Percentiles rank a stretch among this genome's conserved stretches.
phyloP scores from a whole-genome alignment of 1,139 yeast genomes.

The Arxiozyma telluris region DNA sequence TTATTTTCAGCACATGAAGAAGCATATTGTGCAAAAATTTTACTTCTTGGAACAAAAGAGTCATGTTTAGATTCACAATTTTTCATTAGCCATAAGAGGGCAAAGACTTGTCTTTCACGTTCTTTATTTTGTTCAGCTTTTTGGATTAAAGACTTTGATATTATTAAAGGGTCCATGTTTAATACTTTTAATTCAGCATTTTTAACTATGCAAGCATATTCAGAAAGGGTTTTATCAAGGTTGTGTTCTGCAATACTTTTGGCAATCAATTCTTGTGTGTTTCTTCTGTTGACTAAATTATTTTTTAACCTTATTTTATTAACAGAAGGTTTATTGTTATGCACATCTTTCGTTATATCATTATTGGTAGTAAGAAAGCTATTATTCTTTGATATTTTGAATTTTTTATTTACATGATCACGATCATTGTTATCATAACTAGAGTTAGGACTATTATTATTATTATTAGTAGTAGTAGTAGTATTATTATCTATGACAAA shows the following conservation, averaged over 20 bases:
- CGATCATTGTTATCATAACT: background rate
- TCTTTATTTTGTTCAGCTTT: constrained; percentile 39
- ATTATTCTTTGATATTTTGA: background rate
- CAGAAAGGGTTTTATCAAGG: constrained; percentile 22
- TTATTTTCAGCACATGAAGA: constrained; percentile 59
- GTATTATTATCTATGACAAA: background rate
- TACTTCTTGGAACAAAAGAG: constrained; percentile 74
- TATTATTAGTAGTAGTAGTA: background rate
- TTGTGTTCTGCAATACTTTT: constrained; percentile 24
- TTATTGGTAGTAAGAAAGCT: background rate
- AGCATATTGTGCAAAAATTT: constrained; percentile 74
- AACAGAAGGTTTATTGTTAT: background rate
- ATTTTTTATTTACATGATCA: background rate
- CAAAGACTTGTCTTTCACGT: constrained; percentile 67
- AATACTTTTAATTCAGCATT: constrained; percentile 27
- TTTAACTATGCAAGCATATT: constrained; percentile 26
- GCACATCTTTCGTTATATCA: background rate
- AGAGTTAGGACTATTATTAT: background rate
- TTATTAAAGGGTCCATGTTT: constrained; percentile 23
- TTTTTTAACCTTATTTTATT: constrained; percentile 1
- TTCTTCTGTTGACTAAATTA: constrained; percentile 15
- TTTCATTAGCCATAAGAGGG: constrained; percentile 69
- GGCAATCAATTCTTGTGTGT: constrained; percentile 25
- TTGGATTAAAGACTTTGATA: constrained; percentile 25
- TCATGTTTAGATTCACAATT: constrained; percentile 57